Evolutionary conservation across 768 basidiomycete genomes (phyloP), one percentile per base, ranked within the genome.

Genomic region (Psilocybe cyanescens): DNA sequence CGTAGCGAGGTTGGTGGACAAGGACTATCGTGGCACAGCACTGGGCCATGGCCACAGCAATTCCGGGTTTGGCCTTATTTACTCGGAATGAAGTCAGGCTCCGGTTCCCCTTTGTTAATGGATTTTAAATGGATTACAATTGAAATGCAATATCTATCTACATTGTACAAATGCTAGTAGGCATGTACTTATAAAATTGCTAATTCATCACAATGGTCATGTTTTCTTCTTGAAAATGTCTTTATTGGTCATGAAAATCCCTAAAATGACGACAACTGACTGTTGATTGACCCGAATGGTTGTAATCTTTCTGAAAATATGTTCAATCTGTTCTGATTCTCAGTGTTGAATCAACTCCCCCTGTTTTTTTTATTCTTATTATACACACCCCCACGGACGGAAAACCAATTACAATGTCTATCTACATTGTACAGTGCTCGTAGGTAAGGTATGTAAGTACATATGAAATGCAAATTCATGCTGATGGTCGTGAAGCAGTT

Each of bases 1-100:
- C 59, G 59, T 53, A 33, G 55, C 60, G 41, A 56, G 59, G 48
- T 33, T 41, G 48, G 46, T 46, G 62, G 49, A 55, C 60, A 66
- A 59, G 53, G 61, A 61, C 58, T 39, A 66, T 70, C 67, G 67
- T 68, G 67, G 64, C 67, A 64, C 64, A 62, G 64, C 62, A 61
- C 63, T 24, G 24, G 24, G 24, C 24, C 24, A 24, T 60, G 50
- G 53, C 33, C 30, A 39, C 44, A 37, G 39, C 48, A 41, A 37
- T 44, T 50, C 44, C 46, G 37, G 4, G 37, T 64, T 67, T 67
- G 65, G 50, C 39, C 50, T 31, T 67, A 29, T 67, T 67, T 67
- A 58, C 35, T 44, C 55, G 8, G 19, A 29, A 35, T 35, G 33
- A 1, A 35, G 6, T 35, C 49, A 46, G 41, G 53, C 31, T 49